Evolutionary conservation across 169 alveolate species (phyloP).

Genomic region (Babesia sp.): DNA sequence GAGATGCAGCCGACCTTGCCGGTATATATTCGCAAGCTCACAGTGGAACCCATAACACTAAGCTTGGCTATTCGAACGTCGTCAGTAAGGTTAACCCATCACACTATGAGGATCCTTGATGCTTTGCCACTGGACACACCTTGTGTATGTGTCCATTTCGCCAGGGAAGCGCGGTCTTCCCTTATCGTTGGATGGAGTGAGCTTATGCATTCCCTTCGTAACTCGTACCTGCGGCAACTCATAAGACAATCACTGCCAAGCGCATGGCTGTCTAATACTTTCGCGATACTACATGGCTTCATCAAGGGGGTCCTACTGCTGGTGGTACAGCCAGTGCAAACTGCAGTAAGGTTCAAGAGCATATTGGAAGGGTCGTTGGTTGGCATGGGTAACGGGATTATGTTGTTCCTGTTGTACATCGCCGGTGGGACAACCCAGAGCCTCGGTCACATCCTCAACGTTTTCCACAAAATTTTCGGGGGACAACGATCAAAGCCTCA

Average conservation of each 20-base stretch:
- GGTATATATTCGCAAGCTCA: conserved; percentile 68
- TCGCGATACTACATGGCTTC: conserved; percentile 84
- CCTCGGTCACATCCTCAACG: conserved; percentile 81
- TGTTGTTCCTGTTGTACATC: conserved; percentile 78
- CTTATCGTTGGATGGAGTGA: conserved; percentile 82
- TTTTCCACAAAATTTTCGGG: conserved; percentile 85
- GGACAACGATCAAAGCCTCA: conserved; percentile 87
- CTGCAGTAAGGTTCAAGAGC: conserved; percentile 72
- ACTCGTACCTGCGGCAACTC: conserved; percentile 85
- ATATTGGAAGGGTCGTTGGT: conserved; percentile 83
- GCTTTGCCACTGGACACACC: conserved; percentile 91
- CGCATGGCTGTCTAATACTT: conserved; percentile 85
- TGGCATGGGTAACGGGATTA: conserved; percentile 86
- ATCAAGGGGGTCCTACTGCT: conserved; percentile 80
- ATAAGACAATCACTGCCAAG: conserved; percentile 87
- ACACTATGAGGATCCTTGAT: conserved; percentile 83
- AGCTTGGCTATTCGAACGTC: conserved; percentile 87
- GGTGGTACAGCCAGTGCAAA: conserved; percentile 76
- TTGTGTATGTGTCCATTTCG: conserved; percentile 83
- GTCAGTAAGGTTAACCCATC: conserved; percentile 81
- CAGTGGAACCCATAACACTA: conserved; percentile 80
- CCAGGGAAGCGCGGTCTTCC: conserved; percentile 76
- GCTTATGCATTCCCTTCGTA: conserved; percentile 76
- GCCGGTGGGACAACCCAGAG: conserved; percentile 89
- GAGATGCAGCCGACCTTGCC: conserved; percentile 77